phyloP scores from a whole-genome alignment of 495 filamentous ascomycete genomes.

The Aspergillus nanangensis region DNA sequence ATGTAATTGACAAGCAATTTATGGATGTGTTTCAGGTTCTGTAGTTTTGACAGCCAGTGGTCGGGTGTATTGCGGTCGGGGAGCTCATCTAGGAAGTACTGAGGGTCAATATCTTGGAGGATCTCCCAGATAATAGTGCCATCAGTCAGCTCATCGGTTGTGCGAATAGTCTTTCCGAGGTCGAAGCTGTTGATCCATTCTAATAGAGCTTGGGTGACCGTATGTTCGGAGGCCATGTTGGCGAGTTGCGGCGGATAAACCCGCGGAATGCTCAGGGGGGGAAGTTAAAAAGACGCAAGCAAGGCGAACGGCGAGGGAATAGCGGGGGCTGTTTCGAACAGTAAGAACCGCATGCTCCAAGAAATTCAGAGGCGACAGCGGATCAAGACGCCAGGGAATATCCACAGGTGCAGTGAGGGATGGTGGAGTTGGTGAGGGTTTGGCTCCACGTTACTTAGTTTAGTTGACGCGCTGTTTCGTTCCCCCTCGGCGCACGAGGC shows the following conservation, averaged over 20 bases:
- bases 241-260: conserved; percentile 4
- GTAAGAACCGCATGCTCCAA: no score
- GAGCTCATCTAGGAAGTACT: conserved; percentile 62
- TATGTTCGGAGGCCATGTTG: conserved; percentile 43
- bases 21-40: conserved; percentile 65
- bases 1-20: conserved; percentile 64
- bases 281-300: not conserved
- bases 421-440: no score
- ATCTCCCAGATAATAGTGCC: conserved; percentile 69
- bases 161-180: conserved; percentile 39
- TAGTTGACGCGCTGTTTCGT: no score
- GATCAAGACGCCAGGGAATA: no score
- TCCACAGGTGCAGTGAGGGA: no score
- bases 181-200: conserved; percentile 58
- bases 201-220: conserved; percentile 46
- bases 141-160: conserved; percentile 64
- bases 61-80: conserved; percentile 51
- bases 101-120: conserved; percentile 61
- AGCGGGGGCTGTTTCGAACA: no score
- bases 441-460: no score
- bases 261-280: not conserved
- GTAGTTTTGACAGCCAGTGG: conserved; percentile 48
- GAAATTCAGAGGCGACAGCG: no score
- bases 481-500: no score
- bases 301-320: no score